Conservation (phyloP, 2,329 filamentous ascomycete genomes). For the Colletotrichum sp. region DNA sequence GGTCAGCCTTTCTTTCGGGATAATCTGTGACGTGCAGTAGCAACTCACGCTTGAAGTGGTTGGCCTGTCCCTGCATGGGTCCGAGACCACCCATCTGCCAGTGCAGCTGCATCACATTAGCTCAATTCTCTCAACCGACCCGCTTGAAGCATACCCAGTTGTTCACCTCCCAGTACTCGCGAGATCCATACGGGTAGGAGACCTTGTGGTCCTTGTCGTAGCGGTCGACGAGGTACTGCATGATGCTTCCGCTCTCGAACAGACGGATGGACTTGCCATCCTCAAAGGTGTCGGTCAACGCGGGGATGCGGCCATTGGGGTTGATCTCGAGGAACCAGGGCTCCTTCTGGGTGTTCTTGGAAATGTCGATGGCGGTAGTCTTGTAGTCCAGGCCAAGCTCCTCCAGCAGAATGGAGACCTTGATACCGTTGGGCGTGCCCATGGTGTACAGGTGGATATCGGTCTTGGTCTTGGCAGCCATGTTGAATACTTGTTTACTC, state of each 20-base stretch:
- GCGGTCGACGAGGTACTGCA: constrained; percentile 82
- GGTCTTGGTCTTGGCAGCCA: constrained; percentile 48
- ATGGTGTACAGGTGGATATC: constrained; percentile 83
- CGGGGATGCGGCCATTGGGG: constrained; percentile 90
- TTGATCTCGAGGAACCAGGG: constrained; percentile 91
- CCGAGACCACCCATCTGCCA: constrained; percentile 83
- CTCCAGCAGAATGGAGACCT: constrained; percentile 85
- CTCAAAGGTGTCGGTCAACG: constrained; percentile 78
- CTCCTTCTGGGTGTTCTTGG: constrained; percentile 62
- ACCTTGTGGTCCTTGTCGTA: constrained; percentile 87
- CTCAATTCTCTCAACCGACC: background rate
- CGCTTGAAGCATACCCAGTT: constrained; percentile 65
- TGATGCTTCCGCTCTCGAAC: constrained; percentile 84
- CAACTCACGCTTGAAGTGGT: constrained; percentile 74
- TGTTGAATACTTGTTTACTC: constrained; percentile 33
- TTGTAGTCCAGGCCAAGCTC: constrained; percentile 86
- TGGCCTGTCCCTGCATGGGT: constrained; percentile 84
- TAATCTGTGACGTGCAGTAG: background rate
- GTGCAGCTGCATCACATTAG: constrained; percentile 50
- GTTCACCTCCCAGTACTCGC: constrained; percentile 80
- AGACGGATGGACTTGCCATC: constrained; percentile 77
- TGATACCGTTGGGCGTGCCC: constrained; percentile 88
- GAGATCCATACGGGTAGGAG: constrained; percentile 73
- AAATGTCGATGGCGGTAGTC: constrained; percentile 70
- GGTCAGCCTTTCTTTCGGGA: background rate